These are phyloP conservation scores for Phyllostachys edulis DNA, from an alignment of 176 grass and related monocot species.

Conservation along the genomic window DNA sequence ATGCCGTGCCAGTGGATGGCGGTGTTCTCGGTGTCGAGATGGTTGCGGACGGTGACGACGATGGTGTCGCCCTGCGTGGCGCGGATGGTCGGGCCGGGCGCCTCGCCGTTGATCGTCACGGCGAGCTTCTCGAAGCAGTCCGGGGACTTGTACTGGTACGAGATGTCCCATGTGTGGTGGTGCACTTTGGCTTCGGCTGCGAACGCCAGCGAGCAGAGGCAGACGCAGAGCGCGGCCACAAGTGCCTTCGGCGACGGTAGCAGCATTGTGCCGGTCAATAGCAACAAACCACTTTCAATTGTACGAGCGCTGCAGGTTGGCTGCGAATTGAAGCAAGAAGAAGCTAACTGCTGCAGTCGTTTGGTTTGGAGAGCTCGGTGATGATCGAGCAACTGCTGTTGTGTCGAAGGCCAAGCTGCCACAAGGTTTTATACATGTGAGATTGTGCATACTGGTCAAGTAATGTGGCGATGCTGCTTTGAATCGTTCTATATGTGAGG, in stretches of 20 bases:
- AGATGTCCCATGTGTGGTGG: conserved; percentile 65
- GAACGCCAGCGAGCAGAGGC: background rate
- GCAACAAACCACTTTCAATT: background rate
- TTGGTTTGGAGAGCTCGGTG: background rate
- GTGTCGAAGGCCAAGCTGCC: background rate
- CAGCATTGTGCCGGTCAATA: background rate
- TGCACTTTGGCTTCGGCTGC: conserved; percentile 42
- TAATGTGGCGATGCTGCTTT: background rate
- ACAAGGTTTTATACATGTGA: background rate
- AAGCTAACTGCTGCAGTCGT: background rate
- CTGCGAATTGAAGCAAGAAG: background rate
- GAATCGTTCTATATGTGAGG: background rate
- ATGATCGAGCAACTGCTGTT: background rate
- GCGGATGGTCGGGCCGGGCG: conserved; percentile 60
- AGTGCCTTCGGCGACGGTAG: background rate
- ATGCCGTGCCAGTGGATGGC: conserved; percentile 92
- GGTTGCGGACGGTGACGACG: conserved; percentile 54
- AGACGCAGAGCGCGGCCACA: background rate
- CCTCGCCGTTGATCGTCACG: conserved; percentile 67
- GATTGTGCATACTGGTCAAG: background rate
- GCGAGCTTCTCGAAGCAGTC: conserved; percentile 72
- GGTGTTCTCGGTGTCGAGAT: conserved; percentile 60
- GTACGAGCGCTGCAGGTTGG: background rate
- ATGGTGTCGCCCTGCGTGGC: conserved; percentile 61
- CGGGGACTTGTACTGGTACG: conserved; percentile 50